A percentile compares a stretch with the other conserved stretches of the same genome.
These are phyloP conservation scores for Xerocomus tenax DNA, from an alignment of 1,284 basidiomycete species.

Conservation along the genomic window DNA sequence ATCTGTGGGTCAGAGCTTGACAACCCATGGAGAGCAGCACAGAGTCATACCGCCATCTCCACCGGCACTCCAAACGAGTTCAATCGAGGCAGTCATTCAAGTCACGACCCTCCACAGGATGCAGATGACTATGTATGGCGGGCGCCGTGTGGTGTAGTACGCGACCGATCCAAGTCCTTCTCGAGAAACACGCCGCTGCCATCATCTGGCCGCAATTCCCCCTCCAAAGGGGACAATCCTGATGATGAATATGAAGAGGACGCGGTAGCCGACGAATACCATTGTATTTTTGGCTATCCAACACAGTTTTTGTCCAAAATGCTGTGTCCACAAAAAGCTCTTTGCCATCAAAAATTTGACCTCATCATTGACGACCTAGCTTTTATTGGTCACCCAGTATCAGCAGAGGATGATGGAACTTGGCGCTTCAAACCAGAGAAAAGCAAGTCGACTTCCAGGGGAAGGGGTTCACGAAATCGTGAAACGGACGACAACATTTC, in stretches of 20 bases:
- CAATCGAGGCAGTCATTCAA: slow-evolving; percentile 20
- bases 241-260: slow-evolving; percentile 33
- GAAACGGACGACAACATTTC: slow-evolving; percentile 30
- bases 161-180: slow-evolving; percentile 38
- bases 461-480: slow-evolving; percentile 45
- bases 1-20: slow-evolving; percentile 47
- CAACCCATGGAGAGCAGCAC: slow-evolving; percentile 62
- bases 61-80: slow-evolving; percentile 14
- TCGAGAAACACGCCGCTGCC: slow-evolving; percentile 35
- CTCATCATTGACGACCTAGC: slow-evolving; percentile 87
- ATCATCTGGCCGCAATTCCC: slow-evolving; percentile 39
- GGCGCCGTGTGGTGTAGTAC: slow-evolving; percentile 34
- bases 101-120: slow-evolving; percentile 17
- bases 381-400: slow-evolving; percentile 92
- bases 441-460: slow-evolving; percentile 40
- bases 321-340: slow-evolving; percentile 67
- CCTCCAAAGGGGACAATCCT: slow-evolving; percentile 34
- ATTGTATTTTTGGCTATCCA: slow-evolving; percentile 70
- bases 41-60: slow-evolving; percentile 29
- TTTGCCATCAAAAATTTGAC: slow-evolving; percentile 94
- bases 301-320: slow-evolving; percentile 75
- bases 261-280: slow-evolving; percentile 44
- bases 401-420: slow-evolving; percentile 61
- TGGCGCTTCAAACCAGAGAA: slow-evolving; percentile 67
- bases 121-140: slow-evolving; percentile 52